Base-by-base conservation (phyloP, 1,139 yeast species). In the Hyphopichia pseudoburtonii region DNA sequence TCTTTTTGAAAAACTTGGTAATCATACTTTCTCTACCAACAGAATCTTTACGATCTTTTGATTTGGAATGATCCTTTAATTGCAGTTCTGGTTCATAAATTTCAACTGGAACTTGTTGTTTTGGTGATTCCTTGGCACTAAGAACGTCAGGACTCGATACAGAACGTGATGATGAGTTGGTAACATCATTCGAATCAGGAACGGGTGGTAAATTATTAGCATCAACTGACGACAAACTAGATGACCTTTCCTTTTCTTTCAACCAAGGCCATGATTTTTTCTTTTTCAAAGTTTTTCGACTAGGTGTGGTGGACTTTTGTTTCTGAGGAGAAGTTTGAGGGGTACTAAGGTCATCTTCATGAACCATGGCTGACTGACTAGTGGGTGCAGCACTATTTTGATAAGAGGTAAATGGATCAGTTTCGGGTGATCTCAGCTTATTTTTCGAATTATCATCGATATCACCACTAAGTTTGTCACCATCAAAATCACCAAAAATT, bases 191-290 rank as follows among this genome's bases (percentile, higher is more conserved):
- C 2, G 47, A 34, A 22, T 52, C 54, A 5, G 56, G 53, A 12
- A 54, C 44, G 3, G 62, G 48, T 4, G 62, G 57, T 24, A 56
- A 47, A 32, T 42, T 43, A 5, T 27, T 45, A 3, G 50, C 32
- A 17, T 63, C 67, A 5, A 49, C 45, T 2, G 64, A 49, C 9
- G 64, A 56, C n/a, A 57, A 45, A 47, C 66, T 64, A 2, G 54
- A 49, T 1, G 67, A 57, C 39, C 69, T 56, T 23, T 66, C 73
- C 38, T 64, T 64, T 18, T 66, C 72, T 39, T 64, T 64, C 33
- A 66, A 47, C 73, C 73, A 68, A 11, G 61, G 59, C 73, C 72
- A 66, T 7, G 68, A 62, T 44, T 62, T 62, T 50, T 66, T 66
- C 55, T 62, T 65, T 44, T 59, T 61, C 39, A 60, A 46, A 30